A percentile compares a stretch with the other conserved stretches of the same genome.
phyloP scores from a whole-genome alignment of 441 rosid genomes.

The Syzygium syzygioides region DNA sequence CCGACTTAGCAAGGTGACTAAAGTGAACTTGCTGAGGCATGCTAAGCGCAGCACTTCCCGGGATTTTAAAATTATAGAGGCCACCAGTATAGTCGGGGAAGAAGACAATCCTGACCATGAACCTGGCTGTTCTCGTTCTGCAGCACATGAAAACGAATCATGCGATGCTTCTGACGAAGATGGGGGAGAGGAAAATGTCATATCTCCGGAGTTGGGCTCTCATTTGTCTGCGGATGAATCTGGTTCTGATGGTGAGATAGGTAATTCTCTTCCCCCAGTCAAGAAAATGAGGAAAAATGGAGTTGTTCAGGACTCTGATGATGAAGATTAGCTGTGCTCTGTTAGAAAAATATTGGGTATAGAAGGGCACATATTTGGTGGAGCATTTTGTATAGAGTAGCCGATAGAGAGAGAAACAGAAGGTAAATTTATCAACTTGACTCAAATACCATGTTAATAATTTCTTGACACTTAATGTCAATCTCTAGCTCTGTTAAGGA shows the following conservation, averaged over 20 bases:
- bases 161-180: constrained; percentile 29
- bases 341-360: not conserved
- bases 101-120: constrained; percentile 26
- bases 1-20: constrained; percentile 65
- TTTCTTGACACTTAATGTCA: not conserved
- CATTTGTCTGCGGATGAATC: constrained; percentile 25
- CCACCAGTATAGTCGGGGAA: constrained; percentile 9
- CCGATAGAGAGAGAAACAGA: not conserved
- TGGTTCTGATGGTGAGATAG: constrained; percentile 31
- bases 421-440: not conserved
- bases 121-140: constrained; percentile 4
- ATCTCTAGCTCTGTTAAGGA: not conserved
- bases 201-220: constrained; percentile 21
- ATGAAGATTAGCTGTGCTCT: constrained; percentile 14
- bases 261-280: constrained; percentile 16
- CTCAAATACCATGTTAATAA: not conserved
- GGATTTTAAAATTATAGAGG: constrained; percentile 66
- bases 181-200: constrained; percentile 19
- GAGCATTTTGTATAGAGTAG: not conserved
- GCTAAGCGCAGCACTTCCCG: constrained; percentile 83
- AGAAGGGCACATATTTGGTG: not conserved
- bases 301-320: constrained; percentile 54
- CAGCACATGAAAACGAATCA: constrained; percentile 22
- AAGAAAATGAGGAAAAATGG: constrained; percentile 36
- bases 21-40: constrained; percentile 60